A percentile compares a stretch with the other conserved stretches of the same genome.
These are phyloP conservation scores for Colletotrichum sp. DNA, from an alignment of 2,329 filamentous ascomycete species.

Conservation along the genomic window DNA sequence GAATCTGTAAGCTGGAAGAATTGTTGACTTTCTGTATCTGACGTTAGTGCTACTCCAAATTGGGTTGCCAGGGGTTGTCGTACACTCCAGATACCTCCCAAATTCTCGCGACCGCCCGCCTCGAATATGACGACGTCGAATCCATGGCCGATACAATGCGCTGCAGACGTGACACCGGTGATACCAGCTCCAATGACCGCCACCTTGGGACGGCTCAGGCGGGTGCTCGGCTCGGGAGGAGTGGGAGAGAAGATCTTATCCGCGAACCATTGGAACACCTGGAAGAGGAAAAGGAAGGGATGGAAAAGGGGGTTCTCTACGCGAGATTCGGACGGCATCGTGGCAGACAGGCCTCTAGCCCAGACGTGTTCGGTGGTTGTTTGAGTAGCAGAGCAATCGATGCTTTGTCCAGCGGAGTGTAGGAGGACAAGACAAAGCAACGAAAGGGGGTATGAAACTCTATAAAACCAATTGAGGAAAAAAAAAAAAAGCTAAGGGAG, in stretches of 20 bases:
- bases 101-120: conserved; percentile 64
- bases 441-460: background rate
- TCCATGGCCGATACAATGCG: conserved; percentile 84
- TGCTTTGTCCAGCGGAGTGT: background rate
- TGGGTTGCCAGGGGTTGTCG: conserved; percentile 25
- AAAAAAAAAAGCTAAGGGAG: background rate
- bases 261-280: conserved; percentile 68
- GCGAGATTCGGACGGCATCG: conserved; percentile 36
- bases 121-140: conserved; percentile 86
- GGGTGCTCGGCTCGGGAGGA: conserved; percentile 64
- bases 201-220: conserved; percentile 67
- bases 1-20: conserved; percentile 82
- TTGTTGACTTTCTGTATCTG: conserved; percentile 73
- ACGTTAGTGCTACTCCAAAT: background rate
- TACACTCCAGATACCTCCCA: conserved; percentile 85
- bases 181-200: conserved; percentile 75
- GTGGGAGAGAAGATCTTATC: conserved; percentile 71
- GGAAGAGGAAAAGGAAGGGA: conserved; percentile 66
- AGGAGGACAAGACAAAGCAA: background rate
- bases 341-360: conserved; percentile 1
- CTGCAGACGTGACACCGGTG: conserved; percentile 77
- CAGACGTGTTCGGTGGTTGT: background rate
- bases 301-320: conserved; percentile 50
- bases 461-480: background rate
- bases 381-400: background rate